Conservation (phyloP, 2,329 filamentous ascomycete genomes). For the Nemania serpens region DNA sequence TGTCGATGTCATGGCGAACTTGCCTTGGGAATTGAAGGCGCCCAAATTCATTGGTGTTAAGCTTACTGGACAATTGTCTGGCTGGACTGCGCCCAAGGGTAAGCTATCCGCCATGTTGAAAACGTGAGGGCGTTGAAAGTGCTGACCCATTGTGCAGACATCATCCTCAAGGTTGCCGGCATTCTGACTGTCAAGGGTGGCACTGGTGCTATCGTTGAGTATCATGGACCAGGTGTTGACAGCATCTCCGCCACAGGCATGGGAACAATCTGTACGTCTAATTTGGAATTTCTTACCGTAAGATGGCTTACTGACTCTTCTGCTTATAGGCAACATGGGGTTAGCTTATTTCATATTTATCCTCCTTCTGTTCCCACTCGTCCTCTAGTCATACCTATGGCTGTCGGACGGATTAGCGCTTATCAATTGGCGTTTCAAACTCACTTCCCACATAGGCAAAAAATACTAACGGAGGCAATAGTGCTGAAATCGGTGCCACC, state of each 20-base stretch:
- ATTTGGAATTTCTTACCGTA: not conserved
- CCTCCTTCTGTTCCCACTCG: not conserved
- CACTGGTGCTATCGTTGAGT: slow-evolving; percentile 88
- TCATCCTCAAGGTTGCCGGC: slow-evolving; percentile 96
- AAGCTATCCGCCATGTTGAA: slow-evolving; percentile 41
- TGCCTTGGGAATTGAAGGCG: slow-evolving; percentile 98
- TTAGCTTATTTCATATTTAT: slow-evolving; percentile 6
- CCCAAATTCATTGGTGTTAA: slow-evolving; percentile 97
- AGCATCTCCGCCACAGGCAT: slow-evolving; percentile 82
- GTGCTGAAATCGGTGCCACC: slow-evolving; percentile 79
- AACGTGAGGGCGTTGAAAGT: not conserved
- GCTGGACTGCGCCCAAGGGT: slow-evolving; percentile 95
- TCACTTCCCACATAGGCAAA: not conserved
- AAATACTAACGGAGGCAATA: slow-evolving; percentile 27
- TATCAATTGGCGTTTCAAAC: not conserved
- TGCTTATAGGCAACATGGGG: slow-evolving; percentile 58
- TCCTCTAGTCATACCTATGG: not conserved
- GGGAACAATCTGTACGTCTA: slow-evolving; percentile 67
- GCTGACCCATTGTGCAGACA: slow-evolving; percentile 60
- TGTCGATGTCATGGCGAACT: slow-evolving; percentile 82
- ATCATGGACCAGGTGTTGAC: slow-evolving; percentile 72
- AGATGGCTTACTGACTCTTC: slow-evolving; percentile 9
- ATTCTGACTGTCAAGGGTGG: slow-evolving; percentile 98
- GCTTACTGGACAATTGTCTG: slow-evolving; percentile 84
- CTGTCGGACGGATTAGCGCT: not conserved